Evolutionary conservation across 2,329 filamentous ascomycete genomes (phyloP), one percentile per base, ranked within the genome.

Genomic region (Drechslera avenae): DNA sequence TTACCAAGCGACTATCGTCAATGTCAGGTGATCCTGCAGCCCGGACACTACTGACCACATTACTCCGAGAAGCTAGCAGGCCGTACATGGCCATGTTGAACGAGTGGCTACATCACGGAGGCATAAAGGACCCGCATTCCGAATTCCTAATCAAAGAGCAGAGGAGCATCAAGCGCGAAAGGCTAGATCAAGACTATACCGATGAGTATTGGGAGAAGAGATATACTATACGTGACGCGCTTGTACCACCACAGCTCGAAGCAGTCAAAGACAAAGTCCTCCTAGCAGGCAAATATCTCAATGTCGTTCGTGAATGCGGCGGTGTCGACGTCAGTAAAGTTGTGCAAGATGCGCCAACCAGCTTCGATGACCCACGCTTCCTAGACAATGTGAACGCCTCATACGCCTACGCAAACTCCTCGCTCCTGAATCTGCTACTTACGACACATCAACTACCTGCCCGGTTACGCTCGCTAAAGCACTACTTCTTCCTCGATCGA

Each of bases 151-250:
- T 99, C 68, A 95, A 95, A 68, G 94, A 97, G 73, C 91, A 96
- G 64, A 95, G 93, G 74, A 96, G 92, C 67, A 97, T 99, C 63
- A 88, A 88, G 51, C 85, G 94, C 33, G 94, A 97, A 71, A 84
- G 90, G 52, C 78, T 99, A 2, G 91, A 97, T 68, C 88, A 96
- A 69, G 94, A 99, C 72, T 99, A 97, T 67, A 99, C 93, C 0
- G 94, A 99, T 72, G 94, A 99, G 68, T 99, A 99, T 73, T 99
- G 94, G 94, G 94, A 99, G 72, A 91, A 96, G 68, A 84, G 94
- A 57, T 99, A 99, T 70, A 97, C 94, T 4, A 88, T 99, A 56
- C 87, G 94, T 52, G 91, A 96, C 54, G 86, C 90, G 40, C 89
- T 96, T 53, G 87, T 97, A 1, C 94, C 94, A 3, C 92, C 93